Evolutionary conservation across 2,329 filamentous ascomycete genomes (phyloP).

Genomic region (Lecanosticta acicola): DNA sequence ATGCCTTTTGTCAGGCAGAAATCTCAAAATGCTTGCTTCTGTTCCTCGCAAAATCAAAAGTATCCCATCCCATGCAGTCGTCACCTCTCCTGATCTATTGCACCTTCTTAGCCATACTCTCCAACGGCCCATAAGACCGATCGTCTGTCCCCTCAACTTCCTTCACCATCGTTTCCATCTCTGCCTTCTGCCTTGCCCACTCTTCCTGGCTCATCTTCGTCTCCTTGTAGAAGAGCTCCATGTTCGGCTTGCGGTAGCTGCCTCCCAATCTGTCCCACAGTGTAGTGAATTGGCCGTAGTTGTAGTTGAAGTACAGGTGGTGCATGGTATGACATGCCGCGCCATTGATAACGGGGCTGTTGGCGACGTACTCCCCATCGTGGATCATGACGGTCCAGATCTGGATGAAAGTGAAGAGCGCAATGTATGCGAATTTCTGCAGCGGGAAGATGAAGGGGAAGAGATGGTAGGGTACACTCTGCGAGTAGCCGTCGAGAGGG

Average conservation of each 20-base stretch:
- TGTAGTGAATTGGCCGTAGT: slow-evolving; percentile 92
- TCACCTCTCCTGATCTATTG: slow-evolving; percentile 26
- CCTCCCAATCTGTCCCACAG: slow-evolving; percentile 83
- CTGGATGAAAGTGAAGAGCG: slow-evolving; percentile 86
- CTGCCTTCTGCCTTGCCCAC: slow-evolving; percentile 70
- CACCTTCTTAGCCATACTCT: slow-evolving; percentile 35
- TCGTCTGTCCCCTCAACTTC: slow-evolving; percentile 61
- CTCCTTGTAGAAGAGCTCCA: slow-evolving; percentile 76
- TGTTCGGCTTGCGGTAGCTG: slow-evolving; percentile 80
- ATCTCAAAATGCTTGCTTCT: not conserved
- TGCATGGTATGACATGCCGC: slow-evolving; percentile 92
- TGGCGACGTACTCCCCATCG: slow-evolving; percentile 88
- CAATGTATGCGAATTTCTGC: slow-evolving; percentile 82
- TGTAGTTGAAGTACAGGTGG: slow-evolving; percentile 82
- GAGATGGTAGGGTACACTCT: slow-evolving; percentile 85
- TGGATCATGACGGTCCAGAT: slow-evolving; percentile 96
- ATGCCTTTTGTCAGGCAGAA: too few relatives aligned
- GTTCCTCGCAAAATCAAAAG: not conserved
- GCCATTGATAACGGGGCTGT: slow-evolving; percentile 87
- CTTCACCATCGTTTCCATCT: slow-evolving; percentile 70
- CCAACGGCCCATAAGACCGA: slow-evolving; percentile 37
- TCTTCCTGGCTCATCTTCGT: slow-evolving; percentile 76
- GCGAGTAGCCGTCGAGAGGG: slow-evolving; percentile 82
- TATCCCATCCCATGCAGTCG: not conserved
- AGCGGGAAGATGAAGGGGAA: slow-evolving; percentile 91